Conservation (phyloP, 768 basidiomycete genomes). For the Suillus paluster region DNA sequence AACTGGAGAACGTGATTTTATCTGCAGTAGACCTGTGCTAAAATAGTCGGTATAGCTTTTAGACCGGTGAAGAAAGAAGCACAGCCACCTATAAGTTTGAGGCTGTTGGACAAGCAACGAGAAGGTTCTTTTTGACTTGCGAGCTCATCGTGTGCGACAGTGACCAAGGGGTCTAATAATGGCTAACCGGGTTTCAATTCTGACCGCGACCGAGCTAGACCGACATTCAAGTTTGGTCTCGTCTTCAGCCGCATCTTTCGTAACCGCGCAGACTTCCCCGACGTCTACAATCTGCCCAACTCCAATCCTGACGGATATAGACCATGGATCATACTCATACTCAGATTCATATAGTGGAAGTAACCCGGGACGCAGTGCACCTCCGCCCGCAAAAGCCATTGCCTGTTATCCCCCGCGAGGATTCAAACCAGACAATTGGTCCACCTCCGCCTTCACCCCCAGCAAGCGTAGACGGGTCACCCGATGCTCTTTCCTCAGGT, state of each 20-base stretch:
- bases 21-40: no score
- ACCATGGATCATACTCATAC: constrained; percentile 29
- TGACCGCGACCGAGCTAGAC: constrained; percentile 20
- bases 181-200: constrained; percentile 16
- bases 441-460: constrained; percentile 63
- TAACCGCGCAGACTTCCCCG: constrained; percentile 34
- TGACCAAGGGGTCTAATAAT: no score
- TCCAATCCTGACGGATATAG: no score
- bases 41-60: no score
- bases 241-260: constrained; percentile 28
- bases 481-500: no score
- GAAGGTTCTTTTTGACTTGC: no score
- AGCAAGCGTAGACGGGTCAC: constrained; percentile 40
- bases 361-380: constrained; percentile 52
- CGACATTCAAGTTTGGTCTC: constrained; percentile 29
- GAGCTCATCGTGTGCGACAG: background rate
- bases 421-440: constrained; percentile 40
- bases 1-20: no score
- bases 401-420: no score
- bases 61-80: constrained; percentile 1
- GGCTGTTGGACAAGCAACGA: constrained; percentile 6
- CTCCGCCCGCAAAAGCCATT: constrained; percentile 42
- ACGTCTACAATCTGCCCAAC: constrained; percentile 27
- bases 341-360: constrained; percentile 58
- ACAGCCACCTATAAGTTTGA: background rate